These are phyloP conservation scores for Hypoxylon subgilvum DNA, from an alignment of 495 filamentous ascomycete species.

Conservation along the genomic window DNA sequence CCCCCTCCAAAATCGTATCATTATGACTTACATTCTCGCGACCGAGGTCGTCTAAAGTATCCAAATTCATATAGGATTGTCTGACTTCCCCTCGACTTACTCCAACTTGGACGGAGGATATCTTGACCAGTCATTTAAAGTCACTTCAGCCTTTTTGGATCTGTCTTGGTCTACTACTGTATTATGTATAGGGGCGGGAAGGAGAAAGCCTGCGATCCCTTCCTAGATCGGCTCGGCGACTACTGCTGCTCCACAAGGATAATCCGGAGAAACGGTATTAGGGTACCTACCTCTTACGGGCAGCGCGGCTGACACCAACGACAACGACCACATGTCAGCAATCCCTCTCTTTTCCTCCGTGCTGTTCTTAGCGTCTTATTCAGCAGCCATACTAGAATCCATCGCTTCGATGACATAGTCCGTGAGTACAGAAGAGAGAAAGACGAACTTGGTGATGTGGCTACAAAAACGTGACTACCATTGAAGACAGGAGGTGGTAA, in stretches of 20 bases:
- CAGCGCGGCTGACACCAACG: constrained; percentile 29
- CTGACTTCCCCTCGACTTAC: no score
- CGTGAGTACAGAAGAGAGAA: not conserved
- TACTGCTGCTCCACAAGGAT: constrained; percentile 14
- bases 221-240: constrained; percentile 36
- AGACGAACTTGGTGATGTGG: no score
- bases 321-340: constrained; percentile 31
- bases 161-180: no score
- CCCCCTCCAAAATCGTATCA: constrained; percentile 32
- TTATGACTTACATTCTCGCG: constrained; percentile 13
- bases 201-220: constrained; percentile 25
- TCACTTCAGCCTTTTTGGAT: no score
- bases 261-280: constrained; percentile 27
- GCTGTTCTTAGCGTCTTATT: constrained; percentile 36
- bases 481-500: no score
- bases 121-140: no score
- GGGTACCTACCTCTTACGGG: constrained; percentile 35
- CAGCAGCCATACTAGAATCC: constrained; percentile 1
- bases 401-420: no score
- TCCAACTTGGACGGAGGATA: no score
- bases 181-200: not conserved
- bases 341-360: not conserved
- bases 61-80: no score
- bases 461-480: no score
- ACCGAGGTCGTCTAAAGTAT: not conserved